These are phyloP conservation scores for Ceratocystis variospora DNA, from an alignment of 2,329 filamentous ascomycete species.

Conservation along the genomic window DNA sequence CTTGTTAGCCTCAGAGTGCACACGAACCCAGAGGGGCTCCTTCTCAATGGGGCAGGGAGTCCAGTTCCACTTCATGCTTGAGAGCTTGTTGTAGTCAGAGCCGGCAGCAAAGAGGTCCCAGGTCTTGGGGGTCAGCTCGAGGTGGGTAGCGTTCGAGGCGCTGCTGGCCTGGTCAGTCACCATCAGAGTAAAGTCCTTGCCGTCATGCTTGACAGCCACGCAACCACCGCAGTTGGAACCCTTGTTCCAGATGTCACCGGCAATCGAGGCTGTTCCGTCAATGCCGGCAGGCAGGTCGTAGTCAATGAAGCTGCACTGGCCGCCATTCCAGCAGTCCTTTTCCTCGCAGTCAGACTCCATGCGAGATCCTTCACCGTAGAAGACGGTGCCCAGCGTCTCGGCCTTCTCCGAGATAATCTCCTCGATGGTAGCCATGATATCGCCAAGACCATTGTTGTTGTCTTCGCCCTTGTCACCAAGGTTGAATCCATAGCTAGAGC, in stretches of 20 bases:
- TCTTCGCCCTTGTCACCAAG: background rate
- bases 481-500: background rate
- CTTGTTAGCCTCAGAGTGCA: slow-evolving; percentile 20
- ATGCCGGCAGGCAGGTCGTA: slow-evolving; percentile 13
- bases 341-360: slow-evolving; percentile 9
- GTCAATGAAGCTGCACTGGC: slow-evolving; percentile 14
- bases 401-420: slow-evolving; percentile 6
- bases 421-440: background rate
- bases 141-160: slow-evolving; percentile 17
- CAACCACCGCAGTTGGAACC: slow-evolving; percentile 19
- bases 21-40: slow-evolving; percentile 20
- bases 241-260: slow-evolving; percentile 17
- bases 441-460: background rate
- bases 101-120: slow-evolving; percentile 14
- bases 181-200: slow-evolving; percentile 16
- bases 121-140: slow-evolving; percentile 17
- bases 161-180: slow-evolving; percentile 14
- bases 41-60: slow-evolving; percentile 15
- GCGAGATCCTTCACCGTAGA: slow-evolving; percentile 13
- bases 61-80: slow-evolving; percentile 15
- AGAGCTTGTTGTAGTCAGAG: background rate
- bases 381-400: slow-evolving; percentile 11
- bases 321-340: slow-evolving; percentile 8
- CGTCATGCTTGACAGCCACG: slow-evolving; percentile 14
- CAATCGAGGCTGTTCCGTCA: slow-evolving; percentile 12